A percentile compares a stretch with the other conserved stretches of the same genome.
These are phyloP conservation scores for Aspergillus latus DNA, from an alignment of 2,329 filamentous ascomycete species.

Conservation along the genomic window DNA sequence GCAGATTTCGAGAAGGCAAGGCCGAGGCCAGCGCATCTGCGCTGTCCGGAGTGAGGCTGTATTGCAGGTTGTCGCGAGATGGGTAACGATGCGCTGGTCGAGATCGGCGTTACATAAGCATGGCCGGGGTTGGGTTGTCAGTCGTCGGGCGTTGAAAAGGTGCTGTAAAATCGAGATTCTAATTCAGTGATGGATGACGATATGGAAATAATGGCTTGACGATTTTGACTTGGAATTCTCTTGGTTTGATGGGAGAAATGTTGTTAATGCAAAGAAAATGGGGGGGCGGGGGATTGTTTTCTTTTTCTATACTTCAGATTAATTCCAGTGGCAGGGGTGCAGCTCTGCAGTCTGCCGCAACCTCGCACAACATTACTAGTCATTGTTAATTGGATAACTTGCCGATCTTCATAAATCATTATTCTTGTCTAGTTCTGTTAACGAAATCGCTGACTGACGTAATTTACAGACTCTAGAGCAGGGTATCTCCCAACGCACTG, in stretches of 20 bases:
- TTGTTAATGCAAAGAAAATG: neutral
- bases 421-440: constrained; percentile 7
- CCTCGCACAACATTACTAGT: neutral
- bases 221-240: neutral
- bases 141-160: neutral
- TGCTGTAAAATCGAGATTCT: neutral
- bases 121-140: neutral
- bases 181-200: neutral
- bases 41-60: constrained; percentile 7
- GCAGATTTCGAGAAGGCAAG: neutral
- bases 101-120: constrained; percentile 12
- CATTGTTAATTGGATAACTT: neutral
- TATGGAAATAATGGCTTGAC: neutral
- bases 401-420: constrained; percentile 10
- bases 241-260: neutral
- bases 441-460: neutral
- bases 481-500: constrained; percentile 86
- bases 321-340: constrained; percentile 11
- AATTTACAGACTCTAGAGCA: constrained; percentile 57
- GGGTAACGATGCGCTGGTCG: constrained; percentile 1
- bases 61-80: neutral
- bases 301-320: constrained; percentile 4
- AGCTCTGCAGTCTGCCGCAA: neutral
- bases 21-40: constrained; percentile 11
- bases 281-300: constrained; percentile 7